phyloP scores from a whole-genome alignment of 2,329 filamentous ascomycete species.

The Davidsoniella eucalypti region DNA sequence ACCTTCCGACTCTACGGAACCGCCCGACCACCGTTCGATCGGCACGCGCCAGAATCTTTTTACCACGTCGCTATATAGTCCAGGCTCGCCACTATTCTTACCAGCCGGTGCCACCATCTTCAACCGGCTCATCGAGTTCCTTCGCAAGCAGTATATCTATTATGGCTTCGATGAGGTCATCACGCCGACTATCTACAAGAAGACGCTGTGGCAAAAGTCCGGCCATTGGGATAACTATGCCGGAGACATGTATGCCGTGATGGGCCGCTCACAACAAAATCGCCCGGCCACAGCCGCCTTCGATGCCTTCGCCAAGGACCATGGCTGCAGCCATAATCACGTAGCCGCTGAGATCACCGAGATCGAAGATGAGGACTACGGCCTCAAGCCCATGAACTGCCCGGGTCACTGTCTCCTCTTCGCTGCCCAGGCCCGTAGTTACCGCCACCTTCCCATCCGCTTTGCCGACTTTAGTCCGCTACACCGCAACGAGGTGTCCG shows the following conservation, averaged over 20 bases:
- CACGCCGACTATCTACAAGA: constrained; percentile 82
- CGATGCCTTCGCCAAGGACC: constrained; percentile 11
- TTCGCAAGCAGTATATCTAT: constrained; percentile 66
- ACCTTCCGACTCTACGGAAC: background rate
- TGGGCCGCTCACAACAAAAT: constrained; percentile 26
- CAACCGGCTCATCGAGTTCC: constrained; percentile 65
- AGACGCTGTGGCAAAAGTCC: constrained; percentile 68
- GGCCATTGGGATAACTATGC: constrained; percentile 83
- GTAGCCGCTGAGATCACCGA: constrained; percentile 22
- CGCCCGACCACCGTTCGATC: constrained; percentile 42
- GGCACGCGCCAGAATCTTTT: constrained; percentile 58
- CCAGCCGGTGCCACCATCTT: constrained; percentile 71
- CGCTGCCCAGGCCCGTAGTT: constrained; percentile 53
- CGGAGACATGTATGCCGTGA: constrained; percentile 82
- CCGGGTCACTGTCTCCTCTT: constrained; percentile 80
- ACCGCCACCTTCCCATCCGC: constrained; percentile 65
- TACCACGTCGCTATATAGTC: constrained; percentile 62
- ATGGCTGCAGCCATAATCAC: constrained; percentile 18
- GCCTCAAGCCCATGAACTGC: constrained; percentile 87
- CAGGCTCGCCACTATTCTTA: constrained; percentile 71
- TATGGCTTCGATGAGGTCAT: constrained; percentile 83
- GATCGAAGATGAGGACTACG: constrained; percentile 45
- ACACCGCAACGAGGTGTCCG: constrained; percentile 75
- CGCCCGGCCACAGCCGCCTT: background rate
- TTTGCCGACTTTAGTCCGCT: constrained; percentile 78